Conservation (phyloP, 345 rosid genomes). For the Lepidium sativum region DNA sequence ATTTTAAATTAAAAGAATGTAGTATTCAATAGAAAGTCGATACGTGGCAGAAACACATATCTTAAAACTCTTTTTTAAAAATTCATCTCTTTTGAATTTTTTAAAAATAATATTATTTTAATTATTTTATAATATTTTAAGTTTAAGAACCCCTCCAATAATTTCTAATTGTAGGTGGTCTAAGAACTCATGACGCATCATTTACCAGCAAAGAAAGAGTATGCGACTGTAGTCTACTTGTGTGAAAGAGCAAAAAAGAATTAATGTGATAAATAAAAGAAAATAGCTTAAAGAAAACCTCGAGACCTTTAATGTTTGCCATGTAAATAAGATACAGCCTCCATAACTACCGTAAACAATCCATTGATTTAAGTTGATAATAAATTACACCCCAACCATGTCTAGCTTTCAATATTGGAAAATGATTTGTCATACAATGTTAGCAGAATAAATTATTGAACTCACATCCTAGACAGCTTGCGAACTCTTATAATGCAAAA, state of each 20-base stretch:
- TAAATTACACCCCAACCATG: not conserved
- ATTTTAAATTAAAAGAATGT: too few species aligned
- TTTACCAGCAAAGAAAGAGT: slow-evolving; percentile 75
- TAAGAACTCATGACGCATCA: slow-evolving; percentile 79
- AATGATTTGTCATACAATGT: not conserved
- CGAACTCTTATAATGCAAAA: not conserved
- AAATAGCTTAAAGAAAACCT: not conserved
- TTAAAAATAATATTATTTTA: too few species aligned
- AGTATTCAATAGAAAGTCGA: too few species aligned
- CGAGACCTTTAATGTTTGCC: not conserved
- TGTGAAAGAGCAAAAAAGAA: slow-evolving; percentile 38
- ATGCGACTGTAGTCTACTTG: slow-evolving; percentile 71
- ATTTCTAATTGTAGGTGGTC: too few species aligned
- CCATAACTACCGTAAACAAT: not conserved
- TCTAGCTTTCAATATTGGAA: not conserved
- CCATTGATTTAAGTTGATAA: not conserved
- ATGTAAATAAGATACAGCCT: not conserved
- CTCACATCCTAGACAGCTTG: not conserved
- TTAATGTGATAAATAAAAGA: not conserved
- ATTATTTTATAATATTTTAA: too few species aligned
- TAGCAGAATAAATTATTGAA: not conserved
- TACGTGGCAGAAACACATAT: too few species aligned
- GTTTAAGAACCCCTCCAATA: too few species aligned
- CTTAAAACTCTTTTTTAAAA: too few species aligned
- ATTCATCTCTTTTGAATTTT: too few species aligned